These are phyloP conservation scores for Corniculantispora saksenae DNA, from an alignment of 2,329 filamentous ascomycete genomes.

Conservation along the genomic window DNA sequence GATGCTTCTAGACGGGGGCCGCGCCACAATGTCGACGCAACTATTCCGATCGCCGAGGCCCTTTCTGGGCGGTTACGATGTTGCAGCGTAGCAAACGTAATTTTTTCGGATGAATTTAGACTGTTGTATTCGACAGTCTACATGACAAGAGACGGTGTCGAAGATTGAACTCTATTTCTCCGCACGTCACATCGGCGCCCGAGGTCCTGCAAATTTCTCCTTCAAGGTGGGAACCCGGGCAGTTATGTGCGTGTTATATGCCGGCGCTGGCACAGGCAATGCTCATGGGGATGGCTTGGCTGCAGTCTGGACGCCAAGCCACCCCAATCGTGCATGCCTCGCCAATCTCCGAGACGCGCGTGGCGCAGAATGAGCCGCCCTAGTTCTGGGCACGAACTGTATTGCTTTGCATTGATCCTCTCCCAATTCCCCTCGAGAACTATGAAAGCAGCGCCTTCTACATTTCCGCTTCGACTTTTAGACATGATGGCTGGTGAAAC, in stretches of 20 bases:
- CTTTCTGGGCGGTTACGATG: too few relatives aligned
- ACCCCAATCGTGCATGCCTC: neutral
- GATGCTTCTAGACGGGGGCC: neutral
- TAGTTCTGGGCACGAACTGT: too few relatives aligned
- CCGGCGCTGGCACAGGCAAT: too few relatives aligned
- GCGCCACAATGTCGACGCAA: neutral
- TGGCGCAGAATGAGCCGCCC: neutral
- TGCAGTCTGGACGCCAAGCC: neutral
- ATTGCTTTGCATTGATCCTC: too few relatives aligned
- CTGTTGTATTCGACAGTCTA: neutral
- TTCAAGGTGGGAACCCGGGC: too few relatives aligned
- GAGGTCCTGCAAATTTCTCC: neutral
- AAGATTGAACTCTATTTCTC: neutral
- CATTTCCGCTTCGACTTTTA: neutral
- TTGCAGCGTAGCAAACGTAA: too few relatives aligned
- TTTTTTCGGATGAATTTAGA: too few relatives aligned
- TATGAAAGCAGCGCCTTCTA: neutral
- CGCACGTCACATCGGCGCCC: neutral
- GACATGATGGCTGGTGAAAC: conserved; percentile 27
- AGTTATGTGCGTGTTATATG: neutral
- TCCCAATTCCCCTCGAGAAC: too few relatives aligned
- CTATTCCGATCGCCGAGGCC: neutral
- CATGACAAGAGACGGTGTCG: neutral
- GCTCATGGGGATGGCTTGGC: too few relatives aligned
- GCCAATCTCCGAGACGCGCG: neutral